Evolutionary conservation across 805 yeast species (phyloP).

Genomic region (Starmerella stellata): DNA sequence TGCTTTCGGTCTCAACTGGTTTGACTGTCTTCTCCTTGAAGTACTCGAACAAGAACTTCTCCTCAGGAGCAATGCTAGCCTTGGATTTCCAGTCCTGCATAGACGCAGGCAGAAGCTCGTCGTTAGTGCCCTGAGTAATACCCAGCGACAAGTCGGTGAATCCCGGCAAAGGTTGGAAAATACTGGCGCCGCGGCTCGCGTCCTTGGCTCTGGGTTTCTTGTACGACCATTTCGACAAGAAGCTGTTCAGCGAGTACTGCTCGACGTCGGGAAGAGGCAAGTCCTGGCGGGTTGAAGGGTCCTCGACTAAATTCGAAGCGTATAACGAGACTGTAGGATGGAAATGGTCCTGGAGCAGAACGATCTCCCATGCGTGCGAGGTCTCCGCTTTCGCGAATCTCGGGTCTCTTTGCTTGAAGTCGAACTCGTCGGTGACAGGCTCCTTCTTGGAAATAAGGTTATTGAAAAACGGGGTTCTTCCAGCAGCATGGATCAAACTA

Average conservation of each 20-base stretch:
- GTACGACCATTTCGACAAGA: constrained; percentile 89
- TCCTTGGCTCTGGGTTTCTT: constrained; percentile 72
- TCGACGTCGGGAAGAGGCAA: constrained; percentile 75
- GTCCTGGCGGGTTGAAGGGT: constrained; percentile 23
- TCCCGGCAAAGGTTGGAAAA: constrained; percentile 96
- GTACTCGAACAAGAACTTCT: constrained; percentile 71
- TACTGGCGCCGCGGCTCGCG: constrained; percentile 64
- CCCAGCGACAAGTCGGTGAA: constrained; percentile 20
- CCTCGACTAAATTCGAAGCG: constrained; percentile 42
- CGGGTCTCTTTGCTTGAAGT: constrained; percentile 86
- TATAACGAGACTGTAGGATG: constrained; percentile 83
- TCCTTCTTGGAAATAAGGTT: constrained; percentile 37
- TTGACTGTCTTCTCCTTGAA: constrained; percentile 33
- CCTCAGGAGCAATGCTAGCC: constrained; percentile 64
- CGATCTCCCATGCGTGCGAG: constrained; percentile 74
- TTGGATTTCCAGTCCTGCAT: constrained; percentile 63
- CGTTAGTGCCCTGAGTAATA: constrained; percentile 30
- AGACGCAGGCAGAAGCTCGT: constrained; percentile 50
- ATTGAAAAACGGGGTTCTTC: constrained; percentile 52
- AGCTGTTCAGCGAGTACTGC: constrained; percentile 68
- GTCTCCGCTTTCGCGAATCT: constrained; percentile 65
- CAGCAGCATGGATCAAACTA: constrained; percentile 13
- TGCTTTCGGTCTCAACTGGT: constrained; percentile 13
- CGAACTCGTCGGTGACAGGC: constrained; percentile 30
- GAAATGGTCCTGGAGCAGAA: constrained; percentile 56